Evolutionary conservation across 2,329 filamentous ascomycete species (phyloP), one percentile per base, ranked within the genome.

Genomic region (Mycosphaerelloides madeirae): DNA sequence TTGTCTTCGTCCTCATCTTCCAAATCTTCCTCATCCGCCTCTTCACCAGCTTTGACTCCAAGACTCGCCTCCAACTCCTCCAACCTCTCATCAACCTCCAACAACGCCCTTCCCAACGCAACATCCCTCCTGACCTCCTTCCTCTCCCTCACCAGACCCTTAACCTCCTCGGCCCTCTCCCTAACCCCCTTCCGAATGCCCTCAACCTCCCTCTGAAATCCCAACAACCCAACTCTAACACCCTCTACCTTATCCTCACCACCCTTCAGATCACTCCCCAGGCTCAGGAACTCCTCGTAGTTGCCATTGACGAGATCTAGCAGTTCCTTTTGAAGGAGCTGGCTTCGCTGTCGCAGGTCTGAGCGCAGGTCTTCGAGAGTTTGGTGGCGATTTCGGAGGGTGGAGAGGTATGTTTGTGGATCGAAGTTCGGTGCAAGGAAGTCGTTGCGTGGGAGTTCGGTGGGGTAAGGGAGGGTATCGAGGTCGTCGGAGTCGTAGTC

Each of bases 261-360:
- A 2, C 90, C 90, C 42, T 81, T 80, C 33, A 98, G 70, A 57
- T 88, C 86, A 36, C 78, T 81, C 0, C 93, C 94, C 0, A 98
- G 70, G 0, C 83, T 83, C 3, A 98, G 68, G 58, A 98, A 98
- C 45, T 91, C 85, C 37, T 88, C 84, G 65, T 98, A 97, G 67
- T 98, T 95, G 40, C 84, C 79, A 63, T 98, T 98, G 54, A 98
- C 93, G 6, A 98, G 79, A 68, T 96, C 91, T 14, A 98, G 76
- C 2, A 98, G 76, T 69, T 98, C 93, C 51, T 84, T 80, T 59
- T 83, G 86, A 49, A 98, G 83, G 15, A 84, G 77, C 56, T 86
- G 80, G 55, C 83, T 87, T 41, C 94, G 78, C 46, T 89, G 80
- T 34, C 90, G 83, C 13, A 98, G 75, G 61, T 98, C 94, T 4